phyloP scores from a whole-genome alignment of 192 early-diverging fungal species.

The Coemansia sp. region DNA sequence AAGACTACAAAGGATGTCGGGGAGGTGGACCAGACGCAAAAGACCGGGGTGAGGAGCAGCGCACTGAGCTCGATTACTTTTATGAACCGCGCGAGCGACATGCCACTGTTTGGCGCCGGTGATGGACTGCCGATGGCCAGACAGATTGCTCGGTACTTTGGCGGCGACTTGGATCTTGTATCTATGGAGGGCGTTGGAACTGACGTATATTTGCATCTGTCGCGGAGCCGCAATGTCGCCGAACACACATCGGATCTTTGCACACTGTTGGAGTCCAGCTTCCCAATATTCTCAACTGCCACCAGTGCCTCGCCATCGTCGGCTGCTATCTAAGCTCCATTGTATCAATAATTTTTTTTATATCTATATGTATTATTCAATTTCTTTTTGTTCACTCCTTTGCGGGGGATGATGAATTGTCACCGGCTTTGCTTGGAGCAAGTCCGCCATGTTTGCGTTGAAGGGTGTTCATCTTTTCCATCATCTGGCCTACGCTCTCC shows the following conservation, averaged over 20 bases:
- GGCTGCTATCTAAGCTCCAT: neutral
- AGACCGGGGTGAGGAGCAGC: constrained; percentile 23
- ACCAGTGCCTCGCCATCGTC: neutral
- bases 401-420: neutral
- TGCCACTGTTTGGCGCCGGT: constrained; percentile 45
- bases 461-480: constrained; percentile 50
- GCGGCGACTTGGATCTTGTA: constrained; percentile 64
- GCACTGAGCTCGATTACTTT: constrained; percentile 34
- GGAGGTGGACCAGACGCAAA: neutral
- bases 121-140: constrained; percentile 59
- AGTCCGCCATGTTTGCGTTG: constrained; percentile 27
- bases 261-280: constrained; percentile 36
- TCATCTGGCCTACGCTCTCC: constrained; percentile 50
- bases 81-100: constrained; percentile 38
- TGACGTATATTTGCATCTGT: constrained; percentile 61
- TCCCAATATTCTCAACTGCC: neutral
- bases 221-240: constrained; percentile 41
- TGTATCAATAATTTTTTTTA: neutral
- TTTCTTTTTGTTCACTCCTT: neutral
- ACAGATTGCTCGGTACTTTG: constrained; percentile 65
- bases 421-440: neutral
- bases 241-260: constrained; percentile 38
- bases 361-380: neutral
- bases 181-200: constrained; percentile 72
- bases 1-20: constrained; percentile 29